These are phyloP conservation scores for Eucalyptus albens DNA, from an alignment of 345 rosid genomes.

Conservation along the genomic window DNA sequence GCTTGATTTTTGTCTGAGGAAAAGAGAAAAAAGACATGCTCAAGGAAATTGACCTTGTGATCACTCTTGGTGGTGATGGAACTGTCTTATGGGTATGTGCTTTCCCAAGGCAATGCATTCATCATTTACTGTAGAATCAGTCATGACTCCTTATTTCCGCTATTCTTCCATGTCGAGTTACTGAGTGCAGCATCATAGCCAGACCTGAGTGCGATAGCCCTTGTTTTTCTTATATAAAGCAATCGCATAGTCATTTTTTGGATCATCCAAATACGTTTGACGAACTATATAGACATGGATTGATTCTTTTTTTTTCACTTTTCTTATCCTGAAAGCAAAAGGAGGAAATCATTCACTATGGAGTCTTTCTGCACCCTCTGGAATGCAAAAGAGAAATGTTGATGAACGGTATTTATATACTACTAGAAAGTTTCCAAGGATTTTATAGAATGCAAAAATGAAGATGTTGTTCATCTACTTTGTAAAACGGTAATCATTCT, in stretches of 20 bases:
- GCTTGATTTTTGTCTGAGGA: not conserved
- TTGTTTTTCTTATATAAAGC: not conserved
- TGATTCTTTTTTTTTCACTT: not conserved
- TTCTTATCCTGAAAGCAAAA: not conserved
- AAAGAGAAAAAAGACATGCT: slow-evolving; percentile 5
- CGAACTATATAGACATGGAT: not conserved
- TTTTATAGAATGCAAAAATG: not conserved
- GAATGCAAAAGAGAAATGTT: not conserved
- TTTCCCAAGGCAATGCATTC: not conserved
- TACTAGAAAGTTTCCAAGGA: not conserved
- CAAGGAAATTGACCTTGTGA: slow-evolving; percentile 77
- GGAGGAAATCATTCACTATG: not conserved
- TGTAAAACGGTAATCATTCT: not conserved
- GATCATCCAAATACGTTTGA: not conserved
- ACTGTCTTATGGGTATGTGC: slow-evolving; percentile 90
- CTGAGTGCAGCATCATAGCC: not conserved
- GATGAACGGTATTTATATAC: not conserved
- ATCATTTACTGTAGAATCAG: not conserved
- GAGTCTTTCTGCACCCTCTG: not conserved
- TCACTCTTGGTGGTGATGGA: slow-evolving; percentile 99
- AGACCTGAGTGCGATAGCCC: not conserved
- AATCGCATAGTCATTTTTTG: not conserved
- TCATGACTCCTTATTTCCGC: not conserved
- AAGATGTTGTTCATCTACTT: not conserved
- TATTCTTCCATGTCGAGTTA: not conserved